Percentiles rank a stretch among this genome's conserved stretches.
Conservation (phyloP, 2,329 filamentous ascomycete genomes). For the Aspergillus sp. region DNA sequence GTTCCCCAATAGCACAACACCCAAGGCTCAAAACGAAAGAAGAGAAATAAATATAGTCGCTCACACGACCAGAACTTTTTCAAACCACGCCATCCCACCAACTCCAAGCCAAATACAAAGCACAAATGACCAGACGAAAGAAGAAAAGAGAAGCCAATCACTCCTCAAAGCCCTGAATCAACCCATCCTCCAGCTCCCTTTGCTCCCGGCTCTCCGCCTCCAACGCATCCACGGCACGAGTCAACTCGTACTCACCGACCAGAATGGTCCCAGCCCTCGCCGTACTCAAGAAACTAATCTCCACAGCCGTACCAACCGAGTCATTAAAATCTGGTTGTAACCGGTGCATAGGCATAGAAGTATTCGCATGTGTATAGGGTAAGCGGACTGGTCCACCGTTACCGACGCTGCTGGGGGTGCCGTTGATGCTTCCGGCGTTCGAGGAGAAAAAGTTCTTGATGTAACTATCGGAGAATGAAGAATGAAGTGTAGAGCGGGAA, state of each 20-base stretch:
- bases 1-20: too few relatives aligned
- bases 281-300: conserved; percentile 87
- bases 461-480: conserved; percentile 10
- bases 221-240: conserved; percentile 67
- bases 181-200: not conserved
- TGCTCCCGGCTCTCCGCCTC: conserved; percentile 29
- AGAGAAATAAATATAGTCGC: too few relatives aligned
- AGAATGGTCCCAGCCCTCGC: conserved; percentile 85
- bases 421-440: conserved; percentile 5
- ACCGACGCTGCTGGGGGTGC: not conserved
- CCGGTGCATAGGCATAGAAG: conserved; percentile 18
- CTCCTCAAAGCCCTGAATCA: not conserved
- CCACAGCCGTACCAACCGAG: conserved; percentile 44
- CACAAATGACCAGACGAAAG: too few relatives aligned
- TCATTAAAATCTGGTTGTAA: conserved; percentile 26
- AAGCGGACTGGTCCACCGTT: conserved; percentile 3
- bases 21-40: too few relatives aligned
- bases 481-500: conserved; percentile 12
- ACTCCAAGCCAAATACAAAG: too few relatives aligned
- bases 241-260: conserved; percentile 65
- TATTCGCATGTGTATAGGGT: conserved; percentile 7
- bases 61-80: too few relatives aligned
- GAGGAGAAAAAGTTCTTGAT: conserved; percentile 8
- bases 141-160: not conserved
- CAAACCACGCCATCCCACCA: too few relatives aligned